These are phyloP conservation scores for Fraxinus latifolia DNA, from an alignment of 305 asterid genomes.

Conservation along the genomic window DNA sequence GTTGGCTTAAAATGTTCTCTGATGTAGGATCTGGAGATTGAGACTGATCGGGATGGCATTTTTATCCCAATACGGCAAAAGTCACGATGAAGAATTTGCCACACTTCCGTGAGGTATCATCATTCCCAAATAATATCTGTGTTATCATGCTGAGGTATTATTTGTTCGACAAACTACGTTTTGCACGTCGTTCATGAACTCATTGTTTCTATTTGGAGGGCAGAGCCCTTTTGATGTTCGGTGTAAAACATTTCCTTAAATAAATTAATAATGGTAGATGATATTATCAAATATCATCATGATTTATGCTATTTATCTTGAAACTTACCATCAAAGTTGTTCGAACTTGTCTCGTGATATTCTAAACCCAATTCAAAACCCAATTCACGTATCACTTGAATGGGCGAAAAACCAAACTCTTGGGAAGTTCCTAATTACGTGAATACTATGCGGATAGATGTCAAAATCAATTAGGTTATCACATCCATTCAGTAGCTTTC, in stretches of 20 bases:
- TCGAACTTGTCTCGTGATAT: not conserved
- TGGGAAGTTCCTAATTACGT: not conserved
- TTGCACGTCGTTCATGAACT: not conserved
- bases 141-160: not conserved
- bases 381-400: not conserved
- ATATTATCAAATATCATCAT: not conserved
- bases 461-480: not conserved
- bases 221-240: not conserved
- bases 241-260: not conserved
- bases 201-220: not conserved
- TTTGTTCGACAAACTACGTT: not conserved
- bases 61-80: not conserved
- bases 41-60: not conserved
- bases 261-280: not conserved
- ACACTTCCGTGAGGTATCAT: conserved; percentile 4
- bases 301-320: not conserved
- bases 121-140: conserved; percentile 6
- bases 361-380: not conserved
- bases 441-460: not conserved
- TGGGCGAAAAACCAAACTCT: not conserved
- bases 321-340: not conserved
- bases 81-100: conserved; percentile 1
- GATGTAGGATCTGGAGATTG: not conserved
- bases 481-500: conserved; percentile 16
- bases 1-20: not conserved